Evolutionary conservation across 78 protist species (phyloP).

Genomic region (Paratrimastix pyriformis): DNA sequence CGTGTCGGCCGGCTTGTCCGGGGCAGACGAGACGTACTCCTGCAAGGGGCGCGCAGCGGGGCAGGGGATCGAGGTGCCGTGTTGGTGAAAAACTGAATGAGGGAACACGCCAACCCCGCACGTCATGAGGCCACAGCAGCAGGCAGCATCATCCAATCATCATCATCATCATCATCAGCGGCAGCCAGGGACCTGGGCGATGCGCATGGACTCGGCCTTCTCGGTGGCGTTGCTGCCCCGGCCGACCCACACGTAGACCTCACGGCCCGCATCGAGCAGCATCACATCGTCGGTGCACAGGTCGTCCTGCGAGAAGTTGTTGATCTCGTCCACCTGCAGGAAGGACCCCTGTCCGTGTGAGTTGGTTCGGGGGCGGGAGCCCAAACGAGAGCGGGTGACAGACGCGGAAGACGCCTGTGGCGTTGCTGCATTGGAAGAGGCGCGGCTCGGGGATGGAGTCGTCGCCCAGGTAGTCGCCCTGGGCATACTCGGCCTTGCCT

Average conservation of each 20-base stretch:
- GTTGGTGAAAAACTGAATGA: too few relatives aligned
- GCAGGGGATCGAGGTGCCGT: too few relatives aligned
- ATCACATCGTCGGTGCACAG: conserved; percentile 37
- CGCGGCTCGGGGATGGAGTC: conserved; percentile 37
- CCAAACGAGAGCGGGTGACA: conserved; percentile 23
- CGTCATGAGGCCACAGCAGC: too few relatives aligned
- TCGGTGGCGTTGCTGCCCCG: conserved; percentile 12
- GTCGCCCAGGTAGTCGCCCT: background rate
- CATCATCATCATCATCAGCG: too few relatives aligned
- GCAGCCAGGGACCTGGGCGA: conserved; percentile 35
- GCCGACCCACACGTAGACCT: conserved; percentile 48
- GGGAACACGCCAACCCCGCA: too few relatives aligned
- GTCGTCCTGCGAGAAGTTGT: conserved; percentile 38
- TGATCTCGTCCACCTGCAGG: background rate
- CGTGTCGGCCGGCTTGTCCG: too few relatives aligned
- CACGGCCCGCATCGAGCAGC: conserved; percentile 28
- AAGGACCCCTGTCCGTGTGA: too few relatives aligned
- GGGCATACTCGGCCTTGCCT: conserved; percentile 20
- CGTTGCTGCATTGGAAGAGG: conserved; percentile 43
- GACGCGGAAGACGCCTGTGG: conserved; percentile 24
- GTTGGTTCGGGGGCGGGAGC: background rate
- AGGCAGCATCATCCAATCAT: too few relatives aligned
- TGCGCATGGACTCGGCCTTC: background rate
- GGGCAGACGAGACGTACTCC: too few relatives aligned
- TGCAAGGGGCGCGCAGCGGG: too few relatives aligned